Percentiles rank a stretch among this genome's conserved stretches.
Conservation (phyloP, 2,329 filamentous ascomycete species). For the Aspergillus pseudotamarii region DNA sequence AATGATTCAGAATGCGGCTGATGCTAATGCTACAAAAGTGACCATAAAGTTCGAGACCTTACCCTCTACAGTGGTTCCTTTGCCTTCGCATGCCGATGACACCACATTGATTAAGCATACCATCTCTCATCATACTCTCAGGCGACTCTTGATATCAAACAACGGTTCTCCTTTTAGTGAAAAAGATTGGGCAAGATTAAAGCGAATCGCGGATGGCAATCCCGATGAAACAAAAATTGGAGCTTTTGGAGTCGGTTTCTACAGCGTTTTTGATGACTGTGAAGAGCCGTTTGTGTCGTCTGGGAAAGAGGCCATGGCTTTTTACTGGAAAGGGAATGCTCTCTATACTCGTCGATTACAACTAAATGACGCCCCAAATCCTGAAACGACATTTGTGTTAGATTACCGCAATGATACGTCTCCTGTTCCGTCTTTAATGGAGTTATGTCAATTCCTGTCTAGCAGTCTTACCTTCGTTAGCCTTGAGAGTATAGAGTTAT, state of each 20-base stretch:
- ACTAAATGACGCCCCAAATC: conserved; percentile 65
- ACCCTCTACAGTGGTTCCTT: conserved; percentile 76
- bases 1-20: conserved; percentile 96
- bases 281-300: conserved; percentile 97
- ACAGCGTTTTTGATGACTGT: conserved; percentile 97
- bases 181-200: conserved; percentile 90
- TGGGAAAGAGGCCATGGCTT: conserved; percentile 90
- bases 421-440: conserved; percentile 81
- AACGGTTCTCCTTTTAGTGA: conserved; percentile 84
- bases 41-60: conserved; percentile 90
- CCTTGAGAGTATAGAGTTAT: conserved; percentile 82
- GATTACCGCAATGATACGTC: conserved; percentile 90
- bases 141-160: conserved; percentile 87
- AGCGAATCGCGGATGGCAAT: conserved; percentile 98
- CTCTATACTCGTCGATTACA: conserved; percentile 87
- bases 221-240: conserved; percentile 99
- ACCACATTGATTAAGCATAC: conserved; percentile 79
- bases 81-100: conserved; percentile 65
- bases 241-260: conserved; percentile 97
- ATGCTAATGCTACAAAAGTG: conserved; percentile 88
- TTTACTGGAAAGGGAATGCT: conserved; percentile 99
- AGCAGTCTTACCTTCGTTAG: conserved; percentile 96
- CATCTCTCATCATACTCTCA: conserved; percentile 81
- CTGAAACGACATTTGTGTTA: conserved; percentile 87
- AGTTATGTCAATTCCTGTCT: conserved; percentile 86